Evolutionary conservation across 1,284 basidiomycete species (phyloP).

Genomic region (Trametes polyzona): DNA sequence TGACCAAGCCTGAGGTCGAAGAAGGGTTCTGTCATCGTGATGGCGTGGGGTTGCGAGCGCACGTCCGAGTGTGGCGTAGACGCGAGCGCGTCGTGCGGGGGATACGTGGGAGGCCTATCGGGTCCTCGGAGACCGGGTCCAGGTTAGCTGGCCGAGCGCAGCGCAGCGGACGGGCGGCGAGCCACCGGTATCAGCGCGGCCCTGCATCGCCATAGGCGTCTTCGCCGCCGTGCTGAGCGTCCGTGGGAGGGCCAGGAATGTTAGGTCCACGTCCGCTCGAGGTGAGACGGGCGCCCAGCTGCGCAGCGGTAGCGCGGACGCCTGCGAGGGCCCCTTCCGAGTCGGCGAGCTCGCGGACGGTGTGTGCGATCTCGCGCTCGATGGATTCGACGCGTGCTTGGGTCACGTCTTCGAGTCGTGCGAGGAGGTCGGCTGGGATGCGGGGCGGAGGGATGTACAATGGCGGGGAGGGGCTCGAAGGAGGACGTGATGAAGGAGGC

Average conservation of each 20-base stretch:
- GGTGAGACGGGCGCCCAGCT: slow-evolving; percentile 9
- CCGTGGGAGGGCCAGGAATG: background rate
- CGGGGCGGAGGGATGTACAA: background rate
- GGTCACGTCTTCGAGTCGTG: slow-evolving; percentile 13
- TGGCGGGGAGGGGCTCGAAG: background rate
- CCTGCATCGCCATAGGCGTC: background rate
- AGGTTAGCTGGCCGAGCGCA: too few species aligned
- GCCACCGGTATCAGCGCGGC: background rate
- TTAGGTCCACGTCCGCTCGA: too few species aligned
- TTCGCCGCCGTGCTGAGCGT: background rate
- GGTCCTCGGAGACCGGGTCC: background rate
- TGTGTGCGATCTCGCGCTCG: slow-evolving; percentile 24
- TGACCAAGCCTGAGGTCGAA: too few species aligned
- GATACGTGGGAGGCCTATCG: too few species aligned
- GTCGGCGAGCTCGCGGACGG: slow-evolving; percentile 31
- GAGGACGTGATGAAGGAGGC: background rate
- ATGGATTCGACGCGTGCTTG: slow-evolving; percentile 14
- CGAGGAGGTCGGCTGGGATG: slow-evolving; percentile 7
- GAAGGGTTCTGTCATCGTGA: too few species aligned
- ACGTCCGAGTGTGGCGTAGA: too few species aligned
- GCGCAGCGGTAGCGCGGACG: slow-evolving; percentile 26
- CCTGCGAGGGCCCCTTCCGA: slow-evolving; percentile 29
- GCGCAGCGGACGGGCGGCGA: background rate
- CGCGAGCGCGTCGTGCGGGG: too few species aligned
- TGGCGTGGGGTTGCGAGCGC: too few species aligned